These are phyloP conservation scores for Trichomonascaceae sp. DNA, from an alignment of 1,139 yeast genomes.

Conservation along the genomic window DNA sequence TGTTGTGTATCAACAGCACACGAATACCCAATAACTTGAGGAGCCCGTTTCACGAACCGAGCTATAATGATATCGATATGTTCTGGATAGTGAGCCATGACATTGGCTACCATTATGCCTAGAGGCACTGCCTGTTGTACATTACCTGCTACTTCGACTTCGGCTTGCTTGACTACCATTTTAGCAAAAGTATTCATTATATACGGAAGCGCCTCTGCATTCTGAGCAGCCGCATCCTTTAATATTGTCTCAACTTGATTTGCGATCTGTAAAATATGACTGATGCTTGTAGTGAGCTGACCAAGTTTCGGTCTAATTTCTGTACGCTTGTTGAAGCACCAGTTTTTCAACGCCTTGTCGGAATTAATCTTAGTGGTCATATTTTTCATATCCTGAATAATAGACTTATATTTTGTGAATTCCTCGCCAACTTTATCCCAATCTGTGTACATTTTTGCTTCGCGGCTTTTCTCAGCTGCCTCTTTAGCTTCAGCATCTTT, in stretches of 20 bases:
- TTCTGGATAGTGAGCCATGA: constrained; percentile 57
- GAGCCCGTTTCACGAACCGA: constrained; percentile 85
- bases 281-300: constrained; percentile 68
- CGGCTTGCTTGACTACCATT: constrained; percentile 84
- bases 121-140: constrained; percentile 76
- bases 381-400: constrained; percentile 16
- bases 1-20: constrained; percentile 73
- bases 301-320: constrained; percentile 86
- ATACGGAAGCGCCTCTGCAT: constrained; percentile 59
- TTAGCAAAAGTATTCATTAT: constrained; percentile 76
- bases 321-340: constrained; percentile 45
- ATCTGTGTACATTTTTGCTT: constrained; percentile 11
- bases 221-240: constrained; percentile 37
- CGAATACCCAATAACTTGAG: constrained; percentile 74
- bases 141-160: constrained; percentile 79
- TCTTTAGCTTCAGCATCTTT: constrained; percentile 14
- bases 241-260: constrained; percentile 48
- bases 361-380: constrained; percentile 36
- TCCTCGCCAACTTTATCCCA: constrained; percentile 13
- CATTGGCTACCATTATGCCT: constrained; percentile 54
- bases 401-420: constrained; percentile 9
- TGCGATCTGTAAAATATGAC: constrained; percentile 49
- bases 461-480: constrained; percentile 9
- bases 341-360: constrained; percentile 42
- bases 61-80: constrained; percentile 65